Evolutionary conservation across 2,329 filamentous ascomycete species (phyloP).

Genomic region (Alternaria sp.): DNA sequence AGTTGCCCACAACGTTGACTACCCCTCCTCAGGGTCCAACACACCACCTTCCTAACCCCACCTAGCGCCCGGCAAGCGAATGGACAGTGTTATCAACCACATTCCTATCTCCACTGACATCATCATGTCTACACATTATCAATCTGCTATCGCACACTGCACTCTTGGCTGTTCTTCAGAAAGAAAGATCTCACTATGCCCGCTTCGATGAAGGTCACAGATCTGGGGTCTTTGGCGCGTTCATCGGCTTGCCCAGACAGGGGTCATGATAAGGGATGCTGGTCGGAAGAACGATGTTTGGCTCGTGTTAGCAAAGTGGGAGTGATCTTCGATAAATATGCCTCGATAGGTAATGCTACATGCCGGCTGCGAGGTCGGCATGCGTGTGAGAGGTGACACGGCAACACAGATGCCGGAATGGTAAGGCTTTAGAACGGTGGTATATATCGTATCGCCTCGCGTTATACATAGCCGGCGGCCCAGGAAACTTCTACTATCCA

Average conservation of each 20-base stretch:
- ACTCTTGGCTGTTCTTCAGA: neutral
- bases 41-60: slow-evolving; percentile 17
- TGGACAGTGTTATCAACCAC: slow-evolving; percentile 3
- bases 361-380: slow-evolving; percentile 8
- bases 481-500: too few relatives aligned
- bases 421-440: neutral
- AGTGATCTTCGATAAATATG: slow-evolving; percentile 4
- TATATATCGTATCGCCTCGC: neutral
- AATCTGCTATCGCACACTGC: neutral
- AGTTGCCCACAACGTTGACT: neutral
- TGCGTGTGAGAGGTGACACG: slow-evolving; percentile 1
- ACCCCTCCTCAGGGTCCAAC: slow-evolving; percentile 6
- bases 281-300: neutral
- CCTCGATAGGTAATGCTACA: slow-evolving; percentile 2
- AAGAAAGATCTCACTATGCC: slow-evolving; percentile 2
- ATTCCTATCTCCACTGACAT: slow-evolving; percentile 13
- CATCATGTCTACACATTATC: neutral
- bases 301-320: neutral
- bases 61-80: slow-evolving; percentile 11
- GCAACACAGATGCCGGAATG: neutral
- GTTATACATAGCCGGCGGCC: neutral
- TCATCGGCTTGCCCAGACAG: slow-evolving; percentile 7
- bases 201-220: neutral
- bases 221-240: neutral
- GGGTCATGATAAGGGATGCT: slow-evolving; percentile 10